These are phyloP conservation scores for Petunia secreta DNA, from an alignment of 257 asterid species.

Conservation along the genomic window DNA sequence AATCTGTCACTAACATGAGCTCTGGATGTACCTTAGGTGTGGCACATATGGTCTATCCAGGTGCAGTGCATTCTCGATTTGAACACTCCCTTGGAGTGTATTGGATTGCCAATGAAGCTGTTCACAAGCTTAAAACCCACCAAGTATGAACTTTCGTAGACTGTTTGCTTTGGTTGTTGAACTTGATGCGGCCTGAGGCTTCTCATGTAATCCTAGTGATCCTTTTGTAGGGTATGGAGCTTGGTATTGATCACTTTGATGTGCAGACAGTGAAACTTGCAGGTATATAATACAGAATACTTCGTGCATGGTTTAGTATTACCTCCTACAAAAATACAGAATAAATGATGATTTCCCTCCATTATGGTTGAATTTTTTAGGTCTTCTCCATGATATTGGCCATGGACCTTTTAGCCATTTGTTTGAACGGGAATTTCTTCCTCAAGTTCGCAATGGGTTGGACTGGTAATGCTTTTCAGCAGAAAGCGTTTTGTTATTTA, in stretches of 20 bases:
- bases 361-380: slow-evolving; percentile 41
- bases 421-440: slow-evolving; percentile 94
- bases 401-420: slow-evolving; percentile 97
- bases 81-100: slow-evolving; percentile 96
- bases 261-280: slow-evolving; percentile 86
- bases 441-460: slow-evolving; percentile 56
- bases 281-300: slow-evolving; percentile 45
- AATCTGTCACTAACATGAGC: slow-evolving; percentile 7
- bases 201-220: slow-evolving; percentile 12
- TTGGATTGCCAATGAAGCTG: slow-evolving; percentile 89
- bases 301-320: slow-evolving; percentile 23
- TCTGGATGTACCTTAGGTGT: slow-evolving; percentile 51
- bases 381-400: slow-evolving; percentile 94
- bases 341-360: slow-evolving; percentile 30
- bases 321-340: slow-evolving; percentile 17
- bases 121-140: slow-evolving; percentile 66
- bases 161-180: slow-evolving; percentile 11
- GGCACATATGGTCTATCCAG: slow-evolving; percentile 90
- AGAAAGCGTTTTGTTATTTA: background rate
- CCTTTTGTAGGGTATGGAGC: slow-evolving; percentile 77
- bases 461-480: slow-evolving; percentile 60
- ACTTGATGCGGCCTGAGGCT: slow-evolving; percentile 3
- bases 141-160: slow-evolving; percentile 47
- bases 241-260: slow-evolving; percentile 82
- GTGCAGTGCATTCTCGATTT: slow-evolving; percentile 75